Evolutionary conservation across 257 asterid species (phyloP).

Genomic region (Eustoma russellianum): DNA sequence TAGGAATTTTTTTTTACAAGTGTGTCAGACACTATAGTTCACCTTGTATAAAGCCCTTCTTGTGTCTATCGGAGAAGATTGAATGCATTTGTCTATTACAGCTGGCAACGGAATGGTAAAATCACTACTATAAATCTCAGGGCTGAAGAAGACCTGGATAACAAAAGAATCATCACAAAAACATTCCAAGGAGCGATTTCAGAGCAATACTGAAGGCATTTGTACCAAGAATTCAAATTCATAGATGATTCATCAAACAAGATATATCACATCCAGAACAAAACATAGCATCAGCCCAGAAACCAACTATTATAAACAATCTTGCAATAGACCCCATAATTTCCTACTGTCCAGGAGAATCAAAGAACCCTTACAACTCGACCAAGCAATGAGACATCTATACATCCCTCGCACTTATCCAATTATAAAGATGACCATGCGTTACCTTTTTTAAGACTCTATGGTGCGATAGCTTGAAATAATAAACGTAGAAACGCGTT

Average conservation of each 20-base stretch:
- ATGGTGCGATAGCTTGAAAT: too few species aligned
- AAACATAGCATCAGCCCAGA: not conserved
- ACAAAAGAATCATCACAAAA: slow-evolving; percentile 13
- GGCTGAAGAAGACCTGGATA: slow-evolving; percentile 83
- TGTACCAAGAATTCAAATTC: not conserved
- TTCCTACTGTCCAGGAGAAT: too few species aligned
- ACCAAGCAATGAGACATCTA: too few species aligned
- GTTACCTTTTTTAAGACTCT: too few species aligned
- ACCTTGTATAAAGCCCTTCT: slow-evolving; percentile 97
- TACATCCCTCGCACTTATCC: too few species aligned
- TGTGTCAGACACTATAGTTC: slow-evolving; percentile 11
- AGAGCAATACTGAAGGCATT: not conserved
- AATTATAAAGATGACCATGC: too few species aligned
- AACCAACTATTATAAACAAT: too few species aligned
- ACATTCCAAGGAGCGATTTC: slow-evolving; percentile 3
- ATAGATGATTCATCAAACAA: not conserved
- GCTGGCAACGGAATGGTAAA: slow-evolving; percentile 76
- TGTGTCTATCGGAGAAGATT: slow-evolving; percentile 97
- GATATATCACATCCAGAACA: not conserved
- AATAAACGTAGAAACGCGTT: too few species aligned
- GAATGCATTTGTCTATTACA: slow-evolving; percentile 89
- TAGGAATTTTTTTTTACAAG: slow-evolving; percentile 2
- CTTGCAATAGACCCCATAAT: too few species aligned
- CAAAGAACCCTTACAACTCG: too few species aligned
- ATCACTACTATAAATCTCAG: slow-evolving; percentile 69